These are phyloP conservation scores for Komagataella ulmi DNA, from an alignment of 805 yeast species.

Conservation along the genomic window DNA sequence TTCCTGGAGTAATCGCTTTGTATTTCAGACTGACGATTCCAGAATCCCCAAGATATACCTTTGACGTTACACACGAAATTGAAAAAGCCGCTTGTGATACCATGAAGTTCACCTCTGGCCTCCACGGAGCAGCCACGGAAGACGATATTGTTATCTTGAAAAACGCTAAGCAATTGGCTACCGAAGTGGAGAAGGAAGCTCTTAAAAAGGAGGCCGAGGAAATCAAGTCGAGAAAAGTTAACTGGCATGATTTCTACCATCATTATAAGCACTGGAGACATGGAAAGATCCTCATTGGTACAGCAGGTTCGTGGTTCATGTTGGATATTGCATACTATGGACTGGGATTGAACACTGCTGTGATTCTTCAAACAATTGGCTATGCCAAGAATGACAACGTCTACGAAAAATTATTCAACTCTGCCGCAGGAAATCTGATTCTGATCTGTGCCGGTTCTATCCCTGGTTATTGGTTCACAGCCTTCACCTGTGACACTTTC, in stretches of 20 bases:
- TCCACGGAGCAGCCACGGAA: conserved; percentile 25
- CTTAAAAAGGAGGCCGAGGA: conserved; percentile 25
- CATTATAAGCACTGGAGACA: conserved; percentile 73
- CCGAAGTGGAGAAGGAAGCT: conserved; percentile 19
- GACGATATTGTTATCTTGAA: conserved; percentile 21
- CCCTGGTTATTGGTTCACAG: conserved; percentile 51
- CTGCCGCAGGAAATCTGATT: conserved; percentile 42
- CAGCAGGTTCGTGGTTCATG: conserved; percentile 74
- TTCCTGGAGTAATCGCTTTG: conserved; percentile 63
- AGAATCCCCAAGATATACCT: conserved; percentile 63
- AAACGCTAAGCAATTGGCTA: conserved; percentile 15
- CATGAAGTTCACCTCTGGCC: conserved; percentile 25
- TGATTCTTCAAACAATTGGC: conserved; percentile 63
- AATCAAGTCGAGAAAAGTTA: conserved; percentile 30
- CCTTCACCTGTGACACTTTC: conserved; percentile 36
- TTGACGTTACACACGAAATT: conserved; percentile 40
- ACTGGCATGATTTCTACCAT: conserved; percentile 44
- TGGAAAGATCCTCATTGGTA: conserved; percentile 60
- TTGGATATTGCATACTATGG: conserved; percentile 77
- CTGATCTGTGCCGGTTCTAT: conserved; percentile 46
- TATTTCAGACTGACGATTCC: conserved; percentile 79
- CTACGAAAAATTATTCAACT: conserved; percentile 25
- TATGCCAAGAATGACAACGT: conserved; percentile 42
- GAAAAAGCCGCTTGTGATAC: conserved; percentile 31
- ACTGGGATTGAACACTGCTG: conserved; percentile 58